phyloP scores from a whole-genome alignment of 2,329 filamentous ascomycete genomes.

The Alternaria viburni region DNA sequence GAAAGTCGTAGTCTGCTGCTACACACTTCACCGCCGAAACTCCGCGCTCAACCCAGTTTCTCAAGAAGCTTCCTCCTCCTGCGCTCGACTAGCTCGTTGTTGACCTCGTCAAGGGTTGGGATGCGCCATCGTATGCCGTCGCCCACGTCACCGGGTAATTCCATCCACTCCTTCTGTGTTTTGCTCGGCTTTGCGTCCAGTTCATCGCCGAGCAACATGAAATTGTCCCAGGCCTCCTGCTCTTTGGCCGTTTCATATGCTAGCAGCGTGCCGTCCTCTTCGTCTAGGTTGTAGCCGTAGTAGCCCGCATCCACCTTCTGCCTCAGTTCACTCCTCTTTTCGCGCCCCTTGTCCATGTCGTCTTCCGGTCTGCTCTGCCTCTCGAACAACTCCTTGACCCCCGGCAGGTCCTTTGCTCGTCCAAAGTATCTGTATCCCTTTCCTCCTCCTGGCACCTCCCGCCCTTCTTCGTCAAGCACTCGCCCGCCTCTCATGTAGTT shows the following conservation, averaged over 20 bases:
- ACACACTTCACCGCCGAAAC: slow-evolving; percentile 8
- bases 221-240: slow-evolving; percentile 74
- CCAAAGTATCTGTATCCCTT: slow-evolving; percentile 91
- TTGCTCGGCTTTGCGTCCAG: slow-evolving; percentile 30
- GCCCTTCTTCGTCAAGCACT: slow-evolving; percentile 62
- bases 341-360: slow-evolving; percentile 66
- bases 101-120: slow-evolving; percentile 89
- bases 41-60: slow-evolving; percentile 62
- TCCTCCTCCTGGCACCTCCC: slow-evolving; percentile 68
- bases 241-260: slow-evolving; percentile 85
- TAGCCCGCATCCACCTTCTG: slow-evolving; percentile 90
- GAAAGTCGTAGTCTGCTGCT: slow-evolving; percentile 10
- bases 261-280: slow-evolving; percentile 83
- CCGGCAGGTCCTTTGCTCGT: slow-evolving; percentile 84
- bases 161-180: slow-evolving; percentile 68
- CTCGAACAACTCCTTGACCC: slow-evolving; percentile 82
- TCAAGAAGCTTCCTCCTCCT: slow-evolving; percentile 83
- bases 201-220: slow-evolving; percentile 65
- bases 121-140: slow-evolving; percentile 84
- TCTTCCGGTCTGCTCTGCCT: slow-evolving; percentile 42
- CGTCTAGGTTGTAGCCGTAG: slow-evolving; percentile 91
- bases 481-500: slow-evolving; percentile 85
- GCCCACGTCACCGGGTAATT: slow-evolving; percentile 83
- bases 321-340: slow-evolving; percentile 72
- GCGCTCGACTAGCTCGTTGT: slow-evolving; percentile 88